A percentile compares a stretch with the other conserved stretches of the same genome.
Conservation (phyloP, 2,329 filamentous ascomycete species). For the Aspergillus nomiae region DNA sequence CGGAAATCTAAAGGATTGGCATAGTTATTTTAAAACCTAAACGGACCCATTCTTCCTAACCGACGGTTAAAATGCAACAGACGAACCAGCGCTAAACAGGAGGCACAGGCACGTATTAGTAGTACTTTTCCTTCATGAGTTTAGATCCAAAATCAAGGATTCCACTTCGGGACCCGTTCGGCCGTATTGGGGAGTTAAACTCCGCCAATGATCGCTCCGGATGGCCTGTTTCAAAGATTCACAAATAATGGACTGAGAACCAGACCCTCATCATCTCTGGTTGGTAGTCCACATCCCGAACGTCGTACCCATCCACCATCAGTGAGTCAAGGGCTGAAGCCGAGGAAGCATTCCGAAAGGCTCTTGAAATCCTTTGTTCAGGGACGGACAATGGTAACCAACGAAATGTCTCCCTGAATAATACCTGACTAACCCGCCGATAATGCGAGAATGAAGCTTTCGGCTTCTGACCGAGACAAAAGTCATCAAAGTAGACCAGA, state of each 20-base stretch:
- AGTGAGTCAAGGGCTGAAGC: not conserved
- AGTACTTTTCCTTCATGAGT: slow-evolving; percentile 1
- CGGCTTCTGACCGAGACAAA: not conserved
- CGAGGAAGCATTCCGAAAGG: not conserved
- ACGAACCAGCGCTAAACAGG: not conserved
- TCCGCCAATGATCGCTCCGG: slow-evolving; percentile 1
- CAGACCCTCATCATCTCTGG: no score
- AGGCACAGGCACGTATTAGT: not conserved
- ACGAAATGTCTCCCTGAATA: not conserved
- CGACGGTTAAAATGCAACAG: not conserved
- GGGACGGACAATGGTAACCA: not conserved
- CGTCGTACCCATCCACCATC: not conserved
- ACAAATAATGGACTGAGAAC: not conserved
- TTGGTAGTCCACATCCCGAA: no score
- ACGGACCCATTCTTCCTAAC: not conserved
- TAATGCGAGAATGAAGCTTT: not conserved
- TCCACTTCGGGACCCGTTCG: not conserved
- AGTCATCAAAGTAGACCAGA: not conserved
- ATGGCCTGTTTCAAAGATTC: not conserved
- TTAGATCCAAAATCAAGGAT: not conserved
- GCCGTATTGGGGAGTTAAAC: slow-evolving; percentile 1
- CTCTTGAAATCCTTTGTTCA: not conserved
- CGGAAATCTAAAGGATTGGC: not conserved
- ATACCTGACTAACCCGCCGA: not conserved
- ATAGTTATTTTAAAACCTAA: not conserved